These are phyloP conservation scores for Houttuynia cordata DNA, from an alignment of 164 flowering plant species.

Conservation along the genomic window DNA sequence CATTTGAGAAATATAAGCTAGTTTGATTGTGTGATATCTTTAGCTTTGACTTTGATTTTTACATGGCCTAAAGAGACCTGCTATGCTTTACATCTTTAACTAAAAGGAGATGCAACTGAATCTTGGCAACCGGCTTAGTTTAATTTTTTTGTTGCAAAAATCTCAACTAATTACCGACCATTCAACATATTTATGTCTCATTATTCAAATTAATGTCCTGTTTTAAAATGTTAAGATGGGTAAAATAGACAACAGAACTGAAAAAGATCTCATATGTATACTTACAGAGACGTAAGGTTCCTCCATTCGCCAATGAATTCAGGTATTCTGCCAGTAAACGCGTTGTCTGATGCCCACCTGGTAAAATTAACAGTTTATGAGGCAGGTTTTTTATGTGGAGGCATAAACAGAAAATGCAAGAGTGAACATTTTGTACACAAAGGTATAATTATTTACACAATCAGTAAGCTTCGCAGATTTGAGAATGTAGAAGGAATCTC, in stretches of 20 bases:
- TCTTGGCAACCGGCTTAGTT: too few species aligned
- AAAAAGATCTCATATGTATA: not conserved
- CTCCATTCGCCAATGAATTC: constrained; percentile 66
- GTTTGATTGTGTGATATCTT: not conserved
- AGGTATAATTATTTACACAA: constrained; percentile 17
- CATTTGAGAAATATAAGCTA: not conserved
- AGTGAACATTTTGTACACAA: not conserved
- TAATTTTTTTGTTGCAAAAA: too few species aligned
- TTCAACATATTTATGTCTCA: too few species aligned
- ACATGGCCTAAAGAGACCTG: too few species aligned
- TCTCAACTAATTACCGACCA: too few species aligned
- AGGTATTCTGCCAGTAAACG: constrained; percentile 57
- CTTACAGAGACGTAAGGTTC: constrained; percentile 35
- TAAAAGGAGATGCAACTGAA: too few species aligned
- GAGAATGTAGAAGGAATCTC: constrained; percentile 28
- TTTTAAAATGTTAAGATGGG: too few species aligned
- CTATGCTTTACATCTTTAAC: too few species aligned
- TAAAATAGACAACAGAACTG: too few species aligned
- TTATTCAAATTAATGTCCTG: too few species aligned
- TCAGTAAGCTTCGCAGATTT: constrained; percentile 12
- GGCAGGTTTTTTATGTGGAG: not conserved
- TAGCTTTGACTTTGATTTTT: not conserved
- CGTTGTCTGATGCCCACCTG: constrained; percentile 66
- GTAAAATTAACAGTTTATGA: not conserved
- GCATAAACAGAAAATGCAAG: too few species aligned